Base-by-base conservation (phyloP, 306 rosid genomes). In the Quercus agrifolia region DNA sequence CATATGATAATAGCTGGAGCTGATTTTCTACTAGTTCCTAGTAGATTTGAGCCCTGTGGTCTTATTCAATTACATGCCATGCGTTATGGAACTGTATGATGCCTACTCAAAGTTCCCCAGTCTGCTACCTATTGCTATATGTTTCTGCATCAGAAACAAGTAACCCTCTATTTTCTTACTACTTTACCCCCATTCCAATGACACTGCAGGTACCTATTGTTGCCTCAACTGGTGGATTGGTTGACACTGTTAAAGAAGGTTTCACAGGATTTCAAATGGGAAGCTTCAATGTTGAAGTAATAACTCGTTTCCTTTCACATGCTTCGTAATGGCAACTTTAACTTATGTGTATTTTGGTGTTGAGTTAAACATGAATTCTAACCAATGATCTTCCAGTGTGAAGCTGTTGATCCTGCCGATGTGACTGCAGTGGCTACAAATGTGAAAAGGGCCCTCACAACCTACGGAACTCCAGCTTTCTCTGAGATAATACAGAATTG, bases 191-290 rank as follows among this genome's bases (percentile, higher is more conserved):
- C 44, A 73, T 31, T 17, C 3, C 15, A 73, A 2, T 41, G 20
- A 5, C 66, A 20, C 30, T 83, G 67, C 78, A 93, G 97, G 92
- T 91, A 61, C 96, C 96, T 11, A 83, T 93, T 64, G 94, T 91
- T 75, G 89, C 96, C 62, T 91, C 97, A 76, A 93, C 97, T 27
- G 97, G 96, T 68, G 97, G 97, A 55, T 80, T 93, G 85, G 97
- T 91, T 2, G 96, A 91, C 76, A 93, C 97, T 17, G 96, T 93
- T 46, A 81, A 91, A 83, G 94, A 93, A 81, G 97, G 96, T 54
- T 89, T 84, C 83, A 91, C 97, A 23, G 97, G 97, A 81, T 93
- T 91, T 85, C 96, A 93, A 59, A 88, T 93, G 96, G 97, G 97
- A 74, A 23, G 86, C 78, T 93, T 93, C 89, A 93, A 75, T 78